Percentiles rank a stretch among this genome's conserved stretches.
These are phyloP conservation scores for Emergomyces africanus DNA, from an alignment of 2,329 filamentous ascomycete species.

Conservation along the genomic window DNA sequence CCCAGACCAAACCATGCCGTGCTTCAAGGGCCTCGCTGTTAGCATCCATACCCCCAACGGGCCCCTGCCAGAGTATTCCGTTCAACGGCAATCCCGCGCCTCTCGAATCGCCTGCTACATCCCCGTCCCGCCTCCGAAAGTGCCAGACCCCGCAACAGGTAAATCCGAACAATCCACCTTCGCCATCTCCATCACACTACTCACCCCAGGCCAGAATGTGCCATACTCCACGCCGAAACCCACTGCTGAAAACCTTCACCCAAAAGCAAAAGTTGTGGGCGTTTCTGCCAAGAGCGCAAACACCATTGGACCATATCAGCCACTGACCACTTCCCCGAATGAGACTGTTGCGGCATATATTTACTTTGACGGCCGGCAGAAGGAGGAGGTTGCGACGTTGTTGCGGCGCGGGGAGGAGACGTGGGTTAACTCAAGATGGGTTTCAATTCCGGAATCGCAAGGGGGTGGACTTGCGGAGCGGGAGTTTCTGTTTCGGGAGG, in stretches of 20 bases:
- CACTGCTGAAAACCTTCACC: constrained; percentile 61
- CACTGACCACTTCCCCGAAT: constrained; percentile 82
- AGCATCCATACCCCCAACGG: constrained; percentile 76
- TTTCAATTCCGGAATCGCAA: constrained; percentile 80
- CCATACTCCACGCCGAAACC: constrained; percentile 86
- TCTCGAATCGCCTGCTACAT: constrained; percentile 96
- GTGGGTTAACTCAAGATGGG: constrained; percentile 98
- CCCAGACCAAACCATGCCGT: constrained; percentile 51
- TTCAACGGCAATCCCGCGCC: constrained; percentile 83
- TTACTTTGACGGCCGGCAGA: constrained; percentile 89
- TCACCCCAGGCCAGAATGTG: constrained; percentile 77
- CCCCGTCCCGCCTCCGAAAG: constrained; percentile 76
- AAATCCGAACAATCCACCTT: constrained; percentile 91
- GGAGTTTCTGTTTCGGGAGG: constrained; percentile 94
- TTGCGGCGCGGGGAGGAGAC: constrained; percentile 90
- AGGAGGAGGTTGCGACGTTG: constrained; percentile 94
- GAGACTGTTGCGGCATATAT: constrained; percentile 98
- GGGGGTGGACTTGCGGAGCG: constrained; percentile 90
- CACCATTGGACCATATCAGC: constrained; percentile 70
- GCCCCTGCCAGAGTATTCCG: constrained; percentile 81
- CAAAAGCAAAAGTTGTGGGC: constrained; percentile 70
- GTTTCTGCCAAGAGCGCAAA: constrained; percentile 44
- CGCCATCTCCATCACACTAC: constrained; percentile 91
- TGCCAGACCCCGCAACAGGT: constrained; percentile 53
- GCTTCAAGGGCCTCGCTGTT: constrained; percentile 98